Conservation (phyloP, 495 filamentous ascomycete species). For the Penicillium subrubescens region DNA sequence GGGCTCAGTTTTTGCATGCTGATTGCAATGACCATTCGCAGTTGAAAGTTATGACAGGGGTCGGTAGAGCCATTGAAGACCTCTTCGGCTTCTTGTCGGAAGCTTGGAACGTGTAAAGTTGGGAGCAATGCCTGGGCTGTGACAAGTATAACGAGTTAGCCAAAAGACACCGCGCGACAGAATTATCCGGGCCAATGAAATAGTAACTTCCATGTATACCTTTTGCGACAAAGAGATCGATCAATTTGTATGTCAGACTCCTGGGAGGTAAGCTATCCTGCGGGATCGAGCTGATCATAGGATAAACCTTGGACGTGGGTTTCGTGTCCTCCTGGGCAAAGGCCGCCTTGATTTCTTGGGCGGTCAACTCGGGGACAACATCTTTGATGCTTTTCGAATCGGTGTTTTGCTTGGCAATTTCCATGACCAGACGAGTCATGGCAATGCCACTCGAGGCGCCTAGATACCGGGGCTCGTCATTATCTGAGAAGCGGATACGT, state of each 20-base stretch:
- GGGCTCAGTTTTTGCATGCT: slow-evolving; percentile 85
- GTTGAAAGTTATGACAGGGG: slow-evolving; percentile 79
- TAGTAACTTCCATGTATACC: slow-evolving; percentile 55
- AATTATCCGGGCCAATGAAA: not conserved
- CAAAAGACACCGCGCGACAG: not conserved
- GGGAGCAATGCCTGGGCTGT: slow-evolving; percentile 84
- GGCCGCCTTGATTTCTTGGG: slow-evolving; percentile 57
- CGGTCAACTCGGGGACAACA: slow-evolving; percentile 72
- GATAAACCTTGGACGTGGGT: slow-evolving; percentile 70
- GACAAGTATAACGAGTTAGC: slow-evolving; percentile 17
- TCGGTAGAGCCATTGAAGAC: slow-evolving; percentile 76
- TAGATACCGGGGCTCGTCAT: slow-evolving; percentile 83
- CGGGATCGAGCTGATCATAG: slow-evolving; percentile 74
- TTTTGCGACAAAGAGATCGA: slow-evolving; percentile 80
- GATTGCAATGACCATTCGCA: slow-evolving; percentile 88
- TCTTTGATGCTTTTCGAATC: slow-evolving; percentile 84
- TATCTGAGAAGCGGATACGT: slow-evolving; percentile 75
- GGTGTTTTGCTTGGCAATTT: slow-evolving; percentile 86
- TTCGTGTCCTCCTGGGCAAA: slow-evolving; percentile 59
- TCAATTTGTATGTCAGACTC: slow-evolving; percentile 67
- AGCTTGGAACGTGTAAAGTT: slow-evolving; percentile 78
- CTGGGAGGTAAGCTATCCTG: slow-evolving; percentile 68
- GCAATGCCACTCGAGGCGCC: slow-evolving; percentile 92
- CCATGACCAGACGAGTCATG: slow-evolving; percentile 91
- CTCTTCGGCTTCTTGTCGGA: slow-evolving; percentile 72